phyloP scores from a whole-genome alignment of 495 filamentous ascomycete species.

The Chaetomium fimeti region DNA sequence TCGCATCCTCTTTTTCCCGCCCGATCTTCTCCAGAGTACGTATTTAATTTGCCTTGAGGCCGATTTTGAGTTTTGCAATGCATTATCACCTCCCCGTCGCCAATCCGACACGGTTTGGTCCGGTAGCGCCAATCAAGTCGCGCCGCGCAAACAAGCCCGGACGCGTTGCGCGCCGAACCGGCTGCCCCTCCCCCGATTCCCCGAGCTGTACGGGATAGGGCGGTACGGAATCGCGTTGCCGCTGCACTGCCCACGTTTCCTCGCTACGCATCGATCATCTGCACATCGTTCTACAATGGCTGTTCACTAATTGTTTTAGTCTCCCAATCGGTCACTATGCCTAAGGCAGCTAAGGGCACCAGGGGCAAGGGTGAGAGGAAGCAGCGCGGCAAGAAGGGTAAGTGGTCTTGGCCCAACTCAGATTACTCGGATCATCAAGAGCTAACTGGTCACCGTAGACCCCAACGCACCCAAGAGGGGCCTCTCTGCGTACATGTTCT shows the following conservation, averaged over 20 bases:
- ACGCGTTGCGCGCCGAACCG: not conserved
- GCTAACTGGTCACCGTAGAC: conserved; percentile 55
- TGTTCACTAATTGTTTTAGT: conserved; percentile 26
- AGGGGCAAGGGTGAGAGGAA: conserved; percentile 46
- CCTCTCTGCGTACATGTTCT: conserved; percentile 99
- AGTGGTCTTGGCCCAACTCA: conserved; percentile 25
- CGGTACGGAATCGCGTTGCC: not conserved
- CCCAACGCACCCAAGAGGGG: conserved; percentile 99
- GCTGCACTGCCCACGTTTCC: not conserved
- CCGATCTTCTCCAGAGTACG: conserved; percentile 34
- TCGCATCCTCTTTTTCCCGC: not conserved
- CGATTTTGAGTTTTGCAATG: conserved; percentile 38
- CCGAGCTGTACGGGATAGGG: no score
- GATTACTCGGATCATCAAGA: not conserved
- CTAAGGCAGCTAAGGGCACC: conserved; percentile 51
- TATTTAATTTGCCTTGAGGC: conserved; percentile 20
- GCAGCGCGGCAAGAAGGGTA: conserved; percentile 50
- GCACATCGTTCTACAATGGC: not conserved
- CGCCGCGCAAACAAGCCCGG: conserved; percentile 3
- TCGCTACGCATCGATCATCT: not conserved
- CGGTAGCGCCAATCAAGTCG: conserved; percentile 7
- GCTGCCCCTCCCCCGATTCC: not conserved
- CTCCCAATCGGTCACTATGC: conserved; percentile 40
- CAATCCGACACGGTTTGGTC: conserved; percentile 33
- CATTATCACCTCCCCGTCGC: conserved; percentile 34